Conservation (phyloP, 2,329 filamentous ascomycete species). For the Nigrograna mackinnonii region DNA sequence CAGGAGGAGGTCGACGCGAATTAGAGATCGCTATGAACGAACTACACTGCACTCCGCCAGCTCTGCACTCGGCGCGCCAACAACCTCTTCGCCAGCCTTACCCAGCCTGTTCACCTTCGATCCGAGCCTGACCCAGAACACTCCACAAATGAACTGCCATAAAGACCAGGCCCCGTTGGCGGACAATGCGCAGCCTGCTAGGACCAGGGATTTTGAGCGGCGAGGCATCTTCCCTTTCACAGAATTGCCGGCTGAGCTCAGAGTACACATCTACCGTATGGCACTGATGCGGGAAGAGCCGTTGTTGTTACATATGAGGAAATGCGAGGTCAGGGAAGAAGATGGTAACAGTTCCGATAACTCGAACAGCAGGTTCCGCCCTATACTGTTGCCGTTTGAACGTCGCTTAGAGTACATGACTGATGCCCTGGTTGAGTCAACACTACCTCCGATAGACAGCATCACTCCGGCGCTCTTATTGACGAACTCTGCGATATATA, state of each 20-base stretch:
- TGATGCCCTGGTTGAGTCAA: not conserved
- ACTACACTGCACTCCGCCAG: too few relatives aligned
- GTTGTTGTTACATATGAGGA: conserved; percentile 30
- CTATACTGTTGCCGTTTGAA: not conserved
- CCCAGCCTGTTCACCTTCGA: too few relatives aligned
- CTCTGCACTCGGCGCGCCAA: too few relatives aligned
- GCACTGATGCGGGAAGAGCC: conserved; percentile 32
- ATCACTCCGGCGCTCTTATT: conserved; percentile 44
- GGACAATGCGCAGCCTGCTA: too few relatives aligned
- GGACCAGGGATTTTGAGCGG: too few relatives aligned
- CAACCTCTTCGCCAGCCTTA: too few relatives aligned
- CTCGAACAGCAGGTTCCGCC: not conserved
- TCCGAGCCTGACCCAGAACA: too few relatives aligned
- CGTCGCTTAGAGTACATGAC: too few relatives aligned
- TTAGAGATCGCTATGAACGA: too few relatives aligned
- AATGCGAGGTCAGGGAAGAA: conserved; percentile 12
- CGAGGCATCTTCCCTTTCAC: conserved; percentile 46
- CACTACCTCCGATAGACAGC: conserved; percentile 23
- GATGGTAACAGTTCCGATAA: conserved; percentile 7
- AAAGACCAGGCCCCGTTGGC: too few relatives aligned
- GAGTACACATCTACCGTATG: conserved; percentile 49
- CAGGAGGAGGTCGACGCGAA: too few relatives aligned
- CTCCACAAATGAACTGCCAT: too few relatives aligned
- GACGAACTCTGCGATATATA: conserved; percentile 42
- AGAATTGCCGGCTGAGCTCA: conserved; percentile 50